Conservation (phyloP, 2,329 filamentous ascomycete genomes). For the Aspergillus versicolor region DNA sequence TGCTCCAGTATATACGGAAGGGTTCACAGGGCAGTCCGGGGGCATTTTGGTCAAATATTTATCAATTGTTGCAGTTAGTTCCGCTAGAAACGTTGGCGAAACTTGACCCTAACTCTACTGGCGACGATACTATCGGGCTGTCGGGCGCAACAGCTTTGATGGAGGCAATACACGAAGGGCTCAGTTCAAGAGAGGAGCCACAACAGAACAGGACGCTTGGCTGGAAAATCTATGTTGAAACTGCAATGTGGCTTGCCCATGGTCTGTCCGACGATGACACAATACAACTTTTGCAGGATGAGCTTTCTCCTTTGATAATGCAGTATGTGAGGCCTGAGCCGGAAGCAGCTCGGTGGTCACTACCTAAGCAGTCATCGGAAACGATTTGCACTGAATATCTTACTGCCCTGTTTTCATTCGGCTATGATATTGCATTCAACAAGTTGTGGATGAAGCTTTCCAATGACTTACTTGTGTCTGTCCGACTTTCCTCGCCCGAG, state of each 20-base stretch:
- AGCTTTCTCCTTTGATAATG: slow-evolving; percentile 53
- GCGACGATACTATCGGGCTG: slow-evolving; percentile 26
- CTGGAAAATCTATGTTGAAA: slow-evolving; percentile 73
- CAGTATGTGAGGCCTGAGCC: slow-evolving; percentile 53
- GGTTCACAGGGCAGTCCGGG: slow-evolving; percentile 77
- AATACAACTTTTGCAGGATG: slow-evolving; percentile 45
- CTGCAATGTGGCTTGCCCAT: slow-evolving; percentile 55
- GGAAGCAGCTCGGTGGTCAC: slow-evolving; percentile 51
- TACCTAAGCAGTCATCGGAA: slow-evolving; percentile 43
- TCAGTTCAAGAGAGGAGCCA: slow-evolving; percentile 73
- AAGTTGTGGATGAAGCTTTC: slow-evolving; percentile 65
- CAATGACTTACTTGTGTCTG: slow-evolving; percentile 60
- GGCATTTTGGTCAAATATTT: slow-evolving; percentile 71
- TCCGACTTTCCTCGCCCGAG: slow-evolving; percentile 76
- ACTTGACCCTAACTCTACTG: slow-evolving; percentile 22
- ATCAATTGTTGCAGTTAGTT: slow-evolving; percentile 58
- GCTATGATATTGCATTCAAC: slow-evolving; percentile 51
- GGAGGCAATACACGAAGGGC: slow-evolving; percentile 66
- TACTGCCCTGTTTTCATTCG: slow-evolving; percentile 35
- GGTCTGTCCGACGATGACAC: slow-evolving; percentile 50
- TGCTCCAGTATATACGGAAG: slow-evolving; percentile 73
- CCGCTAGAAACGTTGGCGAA: slow-evolving; percentile 50
- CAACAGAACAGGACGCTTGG: slow-evolving; percentile 65
- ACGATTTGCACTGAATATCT: slow-evolving; percentile 42
- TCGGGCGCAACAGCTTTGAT: slow-evolving; percentile 63